These are phyloP conservation scores for Penicillium turbatum DNA, from an alignment of 495 filamentous ascomycete genomes.

Conservation along the genomic window DNA sequence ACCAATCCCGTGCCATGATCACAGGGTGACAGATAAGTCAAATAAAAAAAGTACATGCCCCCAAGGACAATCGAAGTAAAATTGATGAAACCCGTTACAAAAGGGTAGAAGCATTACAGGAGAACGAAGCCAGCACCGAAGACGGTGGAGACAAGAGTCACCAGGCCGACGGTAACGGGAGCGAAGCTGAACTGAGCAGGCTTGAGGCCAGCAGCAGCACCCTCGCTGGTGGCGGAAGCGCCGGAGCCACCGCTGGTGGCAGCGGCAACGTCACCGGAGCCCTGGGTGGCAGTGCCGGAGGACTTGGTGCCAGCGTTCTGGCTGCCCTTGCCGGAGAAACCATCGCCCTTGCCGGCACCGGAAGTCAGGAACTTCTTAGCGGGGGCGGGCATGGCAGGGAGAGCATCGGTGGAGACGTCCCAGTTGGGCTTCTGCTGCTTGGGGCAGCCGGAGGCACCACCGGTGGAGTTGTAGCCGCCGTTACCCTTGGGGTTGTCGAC, in stretches of 20 bases:
- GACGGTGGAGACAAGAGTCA: conserved; percentile 56
- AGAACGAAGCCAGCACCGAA: conserved; percentile 57
- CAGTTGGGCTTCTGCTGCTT: conserved; percentile 56
- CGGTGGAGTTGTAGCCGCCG: conserved; percentile 70
- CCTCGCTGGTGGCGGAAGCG: conserved; percentile 34
- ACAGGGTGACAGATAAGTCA: neutral
- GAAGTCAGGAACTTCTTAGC: conserved; percentile 65
- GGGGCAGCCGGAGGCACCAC: conserved; percentile 66
- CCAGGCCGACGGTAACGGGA: conserved; percentile 49
- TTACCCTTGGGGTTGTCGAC: conserved; percentile 65
- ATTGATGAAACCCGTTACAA: neutral
- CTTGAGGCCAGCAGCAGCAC: conserved; percentile 43
- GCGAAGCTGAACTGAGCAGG: conserved; percentile 47
- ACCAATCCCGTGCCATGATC: neutral
- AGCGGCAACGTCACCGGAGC: conserved; percentile 51
- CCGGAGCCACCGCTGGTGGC: conserved; percentile 21
- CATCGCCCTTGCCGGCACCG: conserved; percentile 69
- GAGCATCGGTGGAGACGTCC: conserved; percentile 61
- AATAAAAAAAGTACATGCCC: conserved; percentile 23
- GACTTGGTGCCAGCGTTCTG: conserved; percentile 63
- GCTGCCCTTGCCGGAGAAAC: conserved; percentile 67
- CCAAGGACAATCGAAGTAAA: conserved; percentile 12
- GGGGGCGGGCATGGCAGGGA: conserved; percentile 70
- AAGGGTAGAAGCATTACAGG: conserved; percentile 26
- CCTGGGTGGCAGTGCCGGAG: conserved; percentile 58